These are phyloP conservation scores for Didymella glomerata DNA, from an alignment of 2,329 filamentous ascomycete species.

Conservation along the genomic window DNA sequence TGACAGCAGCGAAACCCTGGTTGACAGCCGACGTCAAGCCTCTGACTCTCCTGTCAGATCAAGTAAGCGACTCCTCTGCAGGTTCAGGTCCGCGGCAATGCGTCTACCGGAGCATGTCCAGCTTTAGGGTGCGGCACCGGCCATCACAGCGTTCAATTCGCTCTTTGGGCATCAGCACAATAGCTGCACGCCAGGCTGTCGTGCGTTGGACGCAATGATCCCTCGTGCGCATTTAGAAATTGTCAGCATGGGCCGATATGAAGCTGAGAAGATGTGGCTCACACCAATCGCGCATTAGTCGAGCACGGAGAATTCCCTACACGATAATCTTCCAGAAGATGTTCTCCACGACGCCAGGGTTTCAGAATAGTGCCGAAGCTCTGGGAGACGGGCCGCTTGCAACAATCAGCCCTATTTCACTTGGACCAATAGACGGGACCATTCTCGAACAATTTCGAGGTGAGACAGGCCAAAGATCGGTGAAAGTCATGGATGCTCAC, in stretches of 20 bases:
- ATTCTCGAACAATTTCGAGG: not conserved
- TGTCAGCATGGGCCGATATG: not conserved
- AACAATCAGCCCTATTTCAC: not conserved
- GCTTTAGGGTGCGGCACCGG: not conserved
- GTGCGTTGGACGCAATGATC: not conserved
- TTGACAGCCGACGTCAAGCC: not conserved
- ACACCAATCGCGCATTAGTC: slow-evolving; percentile 4
- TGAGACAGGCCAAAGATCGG: not conserved
- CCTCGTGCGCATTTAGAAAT: slow-evolving; percentile 5
- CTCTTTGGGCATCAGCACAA: slow-evolving; percentile 12
- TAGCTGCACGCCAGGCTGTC: slow-evolving; percentile 14
- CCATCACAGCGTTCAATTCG: not conserved
- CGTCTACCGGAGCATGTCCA: not conserved
- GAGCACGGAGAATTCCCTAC: slow-evolving; percentile 22
- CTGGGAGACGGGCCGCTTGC: slow-evolving; percentile 19
- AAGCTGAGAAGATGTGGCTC: not conserved
- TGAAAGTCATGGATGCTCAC: not conserved
- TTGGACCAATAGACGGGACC: not conserved
- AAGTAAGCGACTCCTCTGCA: slow-evolving; percentile 10
- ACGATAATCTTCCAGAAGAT: slow-evolving; percentile 27
- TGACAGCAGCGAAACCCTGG: slow-evolving; percentile 1
- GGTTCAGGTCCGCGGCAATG: not conserved
- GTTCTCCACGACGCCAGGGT: slow-evolving; percentile 19
- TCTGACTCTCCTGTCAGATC: not conserved
- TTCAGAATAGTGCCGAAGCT: slow-evolving; percentile 28